These are phyloP conservation scores for Aspergillus sclerotioniger DNA, from an alignment of 495 filamentous ascomycete genomes.

Conservation along the genomic window DNA sequence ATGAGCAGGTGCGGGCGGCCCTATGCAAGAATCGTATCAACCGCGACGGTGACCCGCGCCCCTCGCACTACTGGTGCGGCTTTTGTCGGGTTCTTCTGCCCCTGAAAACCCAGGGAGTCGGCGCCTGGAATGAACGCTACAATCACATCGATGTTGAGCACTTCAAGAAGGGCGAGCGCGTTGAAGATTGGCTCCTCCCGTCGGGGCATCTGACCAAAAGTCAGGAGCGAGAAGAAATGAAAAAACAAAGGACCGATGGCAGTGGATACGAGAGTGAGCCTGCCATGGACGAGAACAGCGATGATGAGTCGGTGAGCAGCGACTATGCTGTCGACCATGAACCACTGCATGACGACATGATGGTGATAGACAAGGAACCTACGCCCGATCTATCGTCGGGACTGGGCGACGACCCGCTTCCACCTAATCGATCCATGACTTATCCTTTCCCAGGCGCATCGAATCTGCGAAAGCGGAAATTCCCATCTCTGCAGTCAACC, in stretches of 20 bases:
- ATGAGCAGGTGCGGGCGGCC: slow-evolving; percentile 41
- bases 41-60: slow-evolving; percentile 53
- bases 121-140: slow-evolving; percentile 73
- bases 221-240: slow-evolving; percentile 9
- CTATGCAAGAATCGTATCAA: slow-evolving; percentile 60
- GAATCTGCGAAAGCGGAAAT: slow-evolving; percentile 31
- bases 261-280: slow-evolving; percentile 6
- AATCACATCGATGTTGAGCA: slow-evolving; percentile 81
- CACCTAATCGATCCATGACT: background rate
- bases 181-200: slow-evolving; percentile 45
- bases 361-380: background rate
- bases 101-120: slow-evolving; percentile 52
- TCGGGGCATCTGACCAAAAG: slow-evolving; percentile 17
- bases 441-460: background rate
- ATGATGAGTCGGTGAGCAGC: slow-evolving; percentile 11
- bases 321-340: slow-evolving; percentile 12
- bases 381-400: background rate
- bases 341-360: slow-evolving; percentile 9
- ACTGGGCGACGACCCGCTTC: background rate
- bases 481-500: slow-evolving; percentile 8
- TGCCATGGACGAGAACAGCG: slow-evolving; percentile 13
- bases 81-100: slow-evolving; percentile 66
- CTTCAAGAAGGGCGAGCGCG: slow-evolving; percentile 54
- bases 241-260: background rate
- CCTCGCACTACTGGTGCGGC: slow-evolving; percentile 80